Conservation (phyloP, 108 stramenopile species). For the Nannochloropsis oceanica region DNA sequence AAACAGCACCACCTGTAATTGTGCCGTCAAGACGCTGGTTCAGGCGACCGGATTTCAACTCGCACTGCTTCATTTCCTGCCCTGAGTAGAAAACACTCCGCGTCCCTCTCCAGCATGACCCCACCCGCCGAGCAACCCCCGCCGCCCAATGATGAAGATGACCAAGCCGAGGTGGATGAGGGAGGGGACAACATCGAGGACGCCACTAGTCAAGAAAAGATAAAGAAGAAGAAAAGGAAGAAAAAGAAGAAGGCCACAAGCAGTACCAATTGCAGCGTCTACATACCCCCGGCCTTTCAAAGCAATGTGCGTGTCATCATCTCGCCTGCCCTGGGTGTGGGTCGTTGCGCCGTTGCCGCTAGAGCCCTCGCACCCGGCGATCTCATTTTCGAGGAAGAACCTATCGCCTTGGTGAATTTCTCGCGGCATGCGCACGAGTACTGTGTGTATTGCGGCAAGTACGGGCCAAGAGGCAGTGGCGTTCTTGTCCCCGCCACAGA, state of each 20-base stretch:
- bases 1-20: no score
- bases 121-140: background rate
- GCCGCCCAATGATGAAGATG: background rate
- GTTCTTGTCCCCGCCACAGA: background rate
- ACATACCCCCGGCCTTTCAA: background rate
- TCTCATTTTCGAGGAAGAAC: background rate
- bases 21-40: no score
- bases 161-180: background rate
- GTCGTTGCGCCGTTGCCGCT: constrained; percentile 11
- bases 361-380: constrained; percentile 8
- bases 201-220: background rate
- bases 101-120: background rate
- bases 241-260: background rate
- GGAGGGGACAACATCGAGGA: background rate
- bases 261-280: background rate
- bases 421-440: background rate
- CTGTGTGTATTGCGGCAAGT: no score
- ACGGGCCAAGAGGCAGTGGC: background rate
- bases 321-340: background rate
- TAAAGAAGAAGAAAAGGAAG: background rate
- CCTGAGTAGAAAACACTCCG: no score
- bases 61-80: no score
- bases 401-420: constrained; percentile 8
- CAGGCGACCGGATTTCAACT: no score
- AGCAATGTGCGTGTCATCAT: background rate